Evolutionary conservation across 78 protist genomes (phyloP), one percentile per base, ranked within the genome.

Genomic region (Speleostelium caveatum): DNA sequence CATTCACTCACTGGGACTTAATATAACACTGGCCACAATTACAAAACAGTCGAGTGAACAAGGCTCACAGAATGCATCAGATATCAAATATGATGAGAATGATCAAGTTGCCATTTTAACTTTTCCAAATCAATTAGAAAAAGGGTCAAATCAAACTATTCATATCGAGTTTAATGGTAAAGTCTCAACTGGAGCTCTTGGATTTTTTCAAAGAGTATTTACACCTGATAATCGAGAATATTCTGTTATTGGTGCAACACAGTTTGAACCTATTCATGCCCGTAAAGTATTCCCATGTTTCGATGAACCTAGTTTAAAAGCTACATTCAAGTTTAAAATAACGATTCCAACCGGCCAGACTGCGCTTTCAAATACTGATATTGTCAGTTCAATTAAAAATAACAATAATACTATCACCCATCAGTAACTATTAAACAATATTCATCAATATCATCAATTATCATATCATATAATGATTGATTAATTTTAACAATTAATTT

Each of bases 201-300:
- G 94, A 36, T 90, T 90, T 66, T 90, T 80, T 75, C 59, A 91
- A 14, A 41, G 86, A 26, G 51, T 49, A 45, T 86, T 73, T 36
- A 61, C 51, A 73, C 45, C 63, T 3, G n/a, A 71, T 49, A 85
- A 85, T 33, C 65, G 73, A 58, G 68, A 71, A 42, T 56, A 74
- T n/a, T n/a, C n/a, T 39, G 85, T 71, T 39, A 65, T 62, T 28
- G 58, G 41, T 26, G 32, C 42, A 0, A 97, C 99, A 26, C 99
- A 98, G 88, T 97, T 95, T 32, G 99, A 98, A 94, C 61, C 98
- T 26, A 85, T 95, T 14, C 98, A 97, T 59, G 94, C 96, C 2
- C 86, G 99, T n/a, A 61, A 93, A 3, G 96, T 96, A 87, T 96
- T 96, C 73, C 98, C 98, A 21, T 95, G 97, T 65, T 96, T 77